phyloP scores from a whole-genome alignment of 345 rosid species.

The Turritis glabra region DNA sequence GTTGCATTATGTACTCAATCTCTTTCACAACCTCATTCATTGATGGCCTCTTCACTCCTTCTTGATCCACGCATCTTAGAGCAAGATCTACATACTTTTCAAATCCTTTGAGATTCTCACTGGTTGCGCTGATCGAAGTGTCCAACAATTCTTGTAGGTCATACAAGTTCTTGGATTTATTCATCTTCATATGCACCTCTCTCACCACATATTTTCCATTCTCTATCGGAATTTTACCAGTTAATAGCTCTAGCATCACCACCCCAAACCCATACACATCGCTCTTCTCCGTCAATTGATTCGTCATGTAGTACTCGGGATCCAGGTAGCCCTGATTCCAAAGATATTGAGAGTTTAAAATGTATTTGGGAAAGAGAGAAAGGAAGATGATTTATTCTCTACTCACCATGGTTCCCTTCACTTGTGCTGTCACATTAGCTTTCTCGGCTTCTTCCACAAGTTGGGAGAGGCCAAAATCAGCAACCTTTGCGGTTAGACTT shows the following conservation, averaged over 20 bases:
- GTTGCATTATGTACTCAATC: not conserved
- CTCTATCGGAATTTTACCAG: not conserved
- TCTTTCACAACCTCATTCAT: constrained; percentile 12
- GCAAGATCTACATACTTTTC: not conserved
- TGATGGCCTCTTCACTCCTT: not conserved
- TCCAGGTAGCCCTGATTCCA: not conserved
- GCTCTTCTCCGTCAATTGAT: not conserved
- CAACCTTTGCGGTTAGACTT: not conserved
- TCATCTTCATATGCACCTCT: not conserved
- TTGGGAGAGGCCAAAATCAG: not conserved
- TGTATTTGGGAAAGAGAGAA: not conserved
- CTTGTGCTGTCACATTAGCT: not conserved
- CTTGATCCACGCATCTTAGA: not conserved
- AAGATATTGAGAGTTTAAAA: not conserved
- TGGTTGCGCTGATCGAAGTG: not conserved
- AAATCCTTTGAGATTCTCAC: not conserved
- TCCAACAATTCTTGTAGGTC: not conserved
- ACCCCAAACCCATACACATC: constrained; percentile 1
- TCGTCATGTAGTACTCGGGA: constrained; percentile 7
- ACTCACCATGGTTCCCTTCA: not conserved
- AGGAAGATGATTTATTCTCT: not conserved
- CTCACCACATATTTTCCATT: not conserved
- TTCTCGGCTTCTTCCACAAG: not conserved
- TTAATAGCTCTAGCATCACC: not conserved
- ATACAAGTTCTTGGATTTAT: not conserved